Percentiles rank a stretch among this genome's conserved stretches.
phyloP scores from a whole-genome alignment of 2,329 filamentous ascomycete species.

The Hymenoscyphus linearis region DNA sequence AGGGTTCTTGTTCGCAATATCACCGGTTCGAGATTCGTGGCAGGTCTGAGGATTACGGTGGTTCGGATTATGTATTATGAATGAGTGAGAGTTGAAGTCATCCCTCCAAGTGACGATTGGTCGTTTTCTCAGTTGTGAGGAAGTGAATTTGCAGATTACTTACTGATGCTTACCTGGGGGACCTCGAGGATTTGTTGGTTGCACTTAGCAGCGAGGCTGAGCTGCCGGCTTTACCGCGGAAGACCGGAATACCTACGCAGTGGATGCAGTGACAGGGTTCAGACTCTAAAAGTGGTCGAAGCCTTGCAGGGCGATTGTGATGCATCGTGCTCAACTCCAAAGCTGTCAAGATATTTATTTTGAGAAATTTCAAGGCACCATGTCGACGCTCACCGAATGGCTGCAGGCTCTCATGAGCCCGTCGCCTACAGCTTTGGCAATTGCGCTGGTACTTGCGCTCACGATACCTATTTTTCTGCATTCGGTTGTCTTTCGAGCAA shows the following conservation, averaged over 20 bases:
- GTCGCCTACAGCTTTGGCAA: constrained; percentile 55
- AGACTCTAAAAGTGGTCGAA: constrained; percentile 1
- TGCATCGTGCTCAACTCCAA: background rate
- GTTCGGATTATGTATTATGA: background rate
- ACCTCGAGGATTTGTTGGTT: background rate
- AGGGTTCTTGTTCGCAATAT: constrained; percentile 1
- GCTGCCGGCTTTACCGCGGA: background rate
- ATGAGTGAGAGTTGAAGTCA: background rate
- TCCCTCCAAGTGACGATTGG: background rate
- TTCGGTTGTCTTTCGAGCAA: constrained; percentile 60
- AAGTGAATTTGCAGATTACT: constrained; percentile 2
- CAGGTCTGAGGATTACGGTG: background rate
- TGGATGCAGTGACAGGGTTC: background rate
- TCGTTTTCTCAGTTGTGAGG: background rate
- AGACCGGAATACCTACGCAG: background rate
- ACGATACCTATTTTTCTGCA: constrained; percentile 74
- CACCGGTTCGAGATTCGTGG: background rate
- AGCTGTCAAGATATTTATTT: background rate
- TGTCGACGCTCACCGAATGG: constrained; percentile 26
- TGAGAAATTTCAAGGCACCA: constrained; percentile 11
- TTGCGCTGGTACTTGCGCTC: constrained; percentile 67
- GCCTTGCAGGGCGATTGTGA: constrained; percentile 7
- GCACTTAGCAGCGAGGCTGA: constrained; percentile 14
- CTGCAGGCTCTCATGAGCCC: constrained; percentile 53
- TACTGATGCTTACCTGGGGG: constrained; percentile 6